A percentile compares a stretch with the other conserved stretches of the same genome.
phyloP scores from a whole-genome alignment of 371 early-diverging fungal species.

The Circinella umbellata region DNA sequence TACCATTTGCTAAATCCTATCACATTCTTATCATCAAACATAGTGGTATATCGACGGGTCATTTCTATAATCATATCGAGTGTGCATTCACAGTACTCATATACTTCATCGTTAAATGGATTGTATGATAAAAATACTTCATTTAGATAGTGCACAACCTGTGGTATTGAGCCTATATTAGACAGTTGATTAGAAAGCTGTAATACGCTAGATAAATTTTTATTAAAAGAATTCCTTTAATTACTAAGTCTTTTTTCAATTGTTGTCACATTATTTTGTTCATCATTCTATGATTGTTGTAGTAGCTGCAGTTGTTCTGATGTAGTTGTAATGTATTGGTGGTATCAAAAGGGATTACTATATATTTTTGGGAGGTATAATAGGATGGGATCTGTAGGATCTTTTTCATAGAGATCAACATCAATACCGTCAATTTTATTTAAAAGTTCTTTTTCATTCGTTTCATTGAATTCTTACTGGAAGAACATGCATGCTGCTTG shows the following conservation, averaged over 20 bases:
- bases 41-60: too few relatives aligned
- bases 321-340: too few relatives aligned
- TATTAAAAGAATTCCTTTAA: not conserved
- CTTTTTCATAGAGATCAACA: constrained; percentile 1
- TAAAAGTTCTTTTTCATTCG: not conserved
- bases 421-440: not conserved
- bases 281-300: not conserved
- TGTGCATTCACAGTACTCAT: constrained; percentile 1
- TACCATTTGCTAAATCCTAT: too few relatives aligned
- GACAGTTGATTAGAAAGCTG: not conserved
- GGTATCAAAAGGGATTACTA: too few relatives aligned
- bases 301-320: too few relatives aligned
- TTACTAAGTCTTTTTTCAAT: not conserved
- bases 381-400: not conserved
- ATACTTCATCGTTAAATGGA: not conserved
- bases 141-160: not conserved
- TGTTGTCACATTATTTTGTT: not conserved
- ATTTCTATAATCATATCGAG: too few relatives aligned
- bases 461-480: not conserved
- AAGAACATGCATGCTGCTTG: constrained; percentile 1
- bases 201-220: not conserved
- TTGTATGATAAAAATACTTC: not conserved
- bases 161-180: not conserved
- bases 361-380: not conserved
- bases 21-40: too few relatives aligned